Base-by-base conservation (phyloP, 768 basidiomycete genomes). In the Mycena filopes region DNA sequence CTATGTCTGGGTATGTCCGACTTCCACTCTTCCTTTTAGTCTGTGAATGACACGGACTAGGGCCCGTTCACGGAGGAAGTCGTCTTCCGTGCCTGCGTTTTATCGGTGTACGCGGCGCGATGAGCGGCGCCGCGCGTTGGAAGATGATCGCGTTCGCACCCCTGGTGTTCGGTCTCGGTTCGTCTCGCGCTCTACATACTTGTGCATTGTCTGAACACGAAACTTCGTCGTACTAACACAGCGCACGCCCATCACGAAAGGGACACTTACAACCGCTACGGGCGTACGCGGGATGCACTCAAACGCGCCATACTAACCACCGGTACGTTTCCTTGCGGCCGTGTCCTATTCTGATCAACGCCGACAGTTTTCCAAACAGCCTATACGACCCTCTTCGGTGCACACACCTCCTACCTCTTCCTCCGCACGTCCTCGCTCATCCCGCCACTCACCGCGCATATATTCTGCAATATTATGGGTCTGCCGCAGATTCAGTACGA, bases 381-480 rank as follows among this genome's bases (percentile, higher is more conserved):
- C 4, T 99, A 98, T 77, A 99, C 98, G 9, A 95, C 94, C 4
- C 71, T 98, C 16, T 99, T 99, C 70, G 98, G 98, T 5, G 93
- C 90, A 76, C 92, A 92, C 77, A 90, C 89, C 25, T 86, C 94
- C 5, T 98, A 88, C 77, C 84, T 98, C 45, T 95, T 96, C 78
- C 82, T 97, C 10, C 88, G 92, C 51, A 95, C 96, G 5, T 88
- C 91, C 18, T 96, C 95, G 6, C 78, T 98, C 63, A 76, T 91
- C 31, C 91, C 95, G 1, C 82, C 96, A 2, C 83, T 96, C 58
- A 77, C 85, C 11, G 88, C 95, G 0, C 98, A 99, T 73, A 79
- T 92, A 1, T 97, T 95, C 74, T 99, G 98, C 82, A 99, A 99
- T 73, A 75, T 92, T 53, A 96, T 98, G 94, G 96, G 96, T 1